Evolutionary conservation across 805 yeast species (phyloP), one percentile per base, ranked within the genome.

Genomic region (Saturnispora ahearnii): DNA sequence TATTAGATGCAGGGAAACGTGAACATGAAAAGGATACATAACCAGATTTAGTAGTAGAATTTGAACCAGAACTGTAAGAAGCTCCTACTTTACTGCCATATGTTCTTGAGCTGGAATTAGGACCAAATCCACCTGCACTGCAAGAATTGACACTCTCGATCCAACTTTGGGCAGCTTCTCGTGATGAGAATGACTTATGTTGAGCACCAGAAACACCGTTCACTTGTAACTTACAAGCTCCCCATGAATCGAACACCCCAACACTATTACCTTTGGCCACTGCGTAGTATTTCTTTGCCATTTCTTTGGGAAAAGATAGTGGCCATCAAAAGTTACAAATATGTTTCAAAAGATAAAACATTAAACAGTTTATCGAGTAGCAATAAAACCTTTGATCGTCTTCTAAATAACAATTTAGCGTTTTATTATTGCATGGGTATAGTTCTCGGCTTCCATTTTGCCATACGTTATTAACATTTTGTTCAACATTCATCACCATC

Each of bases 181-280:
- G 48, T 2, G 76, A 63, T 10, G 59, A 54, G 59, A 86, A 86
- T 55, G 75, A 74, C 62, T 82, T 84, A 64, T 61, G 82, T 12
- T 61, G 58, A 6, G 88, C 84, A 3, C 79, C 78, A 3, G 73
- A 51, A 55, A 62, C 82, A 0, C 90, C 87, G 6, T 58, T 55
- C 0, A 81, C 84, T 42, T 78, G 76, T 0, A 56, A 54, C 48
- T 73, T 67, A 50, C 83, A 79, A 4, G 73, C 78, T 1, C 62
- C 60, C 96, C 96, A 88, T 18, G 63, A 62, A 7, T 50, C 55
- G 63, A 67, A 87, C 1, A 87, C 69, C 0, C 95, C 96, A 1
- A 66, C 58, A 2, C 53, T 50, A 15, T 79, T 66, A 1, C 88
- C 87, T 4, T 63, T 66, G 29, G 65, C 70, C 1, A 81, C 85